Base-by-base conservation (phyloP, 2,329 filamentous ascomycete genomes). In the Fusarium dlaminii region DNA sequence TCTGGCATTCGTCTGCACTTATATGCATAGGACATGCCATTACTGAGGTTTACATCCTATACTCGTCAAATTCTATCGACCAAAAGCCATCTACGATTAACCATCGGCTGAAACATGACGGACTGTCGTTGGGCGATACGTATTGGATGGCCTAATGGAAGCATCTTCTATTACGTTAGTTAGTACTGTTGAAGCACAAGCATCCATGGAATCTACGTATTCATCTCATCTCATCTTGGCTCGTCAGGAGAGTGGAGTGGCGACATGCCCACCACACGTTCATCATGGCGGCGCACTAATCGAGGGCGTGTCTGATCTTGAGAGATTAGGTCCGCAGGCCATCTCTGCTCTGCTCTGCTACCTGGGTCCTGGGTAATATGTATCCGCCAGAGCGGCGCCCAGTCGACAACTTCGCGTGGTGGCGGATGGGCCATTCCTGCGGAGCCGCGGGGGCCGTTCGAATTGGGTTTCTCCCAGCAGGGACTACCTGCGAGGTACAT, bases 291-390 rank as follows among this genome's bases (percentile, higher is more conserved):
- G 68, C 71, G 72, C 75, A 77, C 75, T 77, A 77, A 77, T 76
- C 73, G 72, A 77, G 63, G 68, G 66, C 58, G 67, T 78, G 75
- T 77, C 73, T 77, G 76, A 78, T 78, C 76, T 77, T 66, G 63
- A 75, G 74, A 77, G 76, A 78, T 78, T 78, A 75, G 71, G 74
- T 72, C 75, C 71, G 65, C 76, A 72, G 71, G 68, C 75, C 71
- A 78, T 77, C 73, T 78, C 57, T 59, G 52, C 40, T 57, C 37
- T 57, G 42, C 32, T 56, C 42, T 56, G 42, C 34, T 66, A 66
- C 66, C 43, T 70, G 71, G 70, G n/a, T n/a, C n/a, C 20, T 37
- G 20, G 10, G 49, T 64, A 78, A 70, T 59, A 64, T 64, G 56
- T 63, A 78, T 65, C 74, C 76, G 66, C 69, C 75, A 78, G 72